A percentile compares a stretch with the other conserved stretches of the same genome.
Conservation (phyloP, 2,329 filamentous ascomycete genomes). For the Cladophialophora chaetospira region DNA sequence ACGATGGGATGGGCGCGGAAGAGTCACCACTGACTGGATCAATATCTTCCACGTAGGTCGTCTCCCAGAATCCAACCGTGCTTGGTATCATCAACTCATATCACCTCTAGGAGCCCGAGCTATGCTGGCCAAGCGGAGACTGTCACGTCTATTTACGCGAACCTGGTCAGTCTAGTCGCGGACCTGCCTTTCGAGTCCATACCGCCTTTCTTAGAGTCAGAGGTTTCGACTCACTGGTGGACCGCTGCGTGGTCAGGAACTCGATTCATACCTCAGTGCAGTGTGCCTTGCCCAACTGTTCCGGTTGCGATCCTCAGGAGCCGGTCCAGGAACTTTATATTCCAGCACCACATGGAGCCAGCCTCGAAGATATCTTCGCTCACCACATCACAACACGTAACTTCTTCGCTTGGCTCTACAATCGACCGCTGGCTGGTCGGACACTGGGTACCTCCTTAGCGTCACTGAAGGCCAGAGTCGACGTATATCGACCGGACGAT, state of each 20-base stretch:
- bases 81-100: not conserved
- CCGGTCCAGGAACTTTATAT: conserved; percentile 32
- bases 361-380: conserved; percentile 30
- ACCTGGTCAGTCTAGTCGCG: conserved; percentile 33
- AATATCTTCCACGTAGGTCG: conserved; percentile 32
- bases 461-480: conserved; percentile 65
- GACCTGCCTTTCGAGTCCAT: conserved; percentile 34
- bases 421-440: conserved; percentile 31
- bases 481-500: conserved; percentile 57
- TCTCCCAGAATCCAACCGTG: not conserved
- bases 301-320: conserved; percentile 28
- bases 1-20: conserved; percentile 32
- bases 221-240: conserved; percentile 29
- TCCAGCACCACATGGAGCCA: conserved; percentile 27
- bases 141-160: conserved; percentile 33
- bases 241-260: conserved; percentile 29
- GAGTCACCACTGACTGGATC: conserved; percentile 34
- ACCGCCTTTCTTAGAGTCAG: conserved; percentile 26
- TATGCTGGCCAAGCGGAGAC: conserved; percentile 33
- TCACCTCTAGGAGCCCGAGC: conserved; percentile 31
- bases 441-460: conserved; percentile 66
- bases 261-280: conserved; percentile 22
- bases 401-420: conserved; percentile 35
- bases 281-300: conserved; percentile 29
- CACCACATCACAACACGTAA: conserved; percentile 34